Base-by-base conservation (phyloP, 371 early-diverging fungal species). In the Sporodiniella umbellata region DNA sequence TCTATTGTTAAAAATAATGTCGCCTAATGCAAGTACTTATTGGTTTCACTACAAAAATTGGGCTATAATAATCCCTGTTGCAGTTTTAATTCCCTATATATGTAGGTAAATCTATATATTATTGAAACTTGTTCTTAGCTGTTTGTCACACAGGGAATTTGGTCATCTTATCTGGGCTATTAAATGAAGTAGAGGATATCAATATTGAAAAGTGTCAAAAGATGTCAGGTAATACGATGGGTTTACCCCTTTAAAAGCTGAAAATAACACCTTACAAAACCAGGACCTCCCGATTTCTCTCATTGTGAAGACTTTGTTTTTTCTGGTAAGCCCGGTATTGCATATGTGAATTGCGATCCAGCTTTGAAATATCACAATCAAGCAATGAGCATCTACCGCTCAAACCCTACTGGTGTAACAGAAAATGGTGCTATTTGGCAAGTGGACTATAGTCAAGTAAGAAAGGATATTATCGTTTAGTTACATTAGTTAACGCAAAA, bases 281-380 rank as follows among this genome's bases (percentile, higher is more conserved):
- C 12, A 70, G 71, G 64, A 7, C 58, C 71, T 15, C 21, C 4
- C 0, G 61, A 60, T 19, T 68, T 68, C 19, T 46, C 28, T 12
- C 38, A 56, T 17, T 75, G 75, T 40, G 75, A 75, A 42, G 69
- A 75, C 26, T 35, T 57, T 4, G 40, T 62, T 4, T 31, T 60
- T 2, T 55, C 56, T 5, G 38, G 51, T 14, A 51, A 60, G 28
- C 22, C 51, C 12, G 72, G 67, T 0, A 37, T 71, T 25, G 60
- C 52, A n/a, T 71, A 66, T 42, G 33, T 48, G 8, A 37, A 48
- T 14, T 75, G 75, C 40, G 72, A 75, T 48, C 64, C 75, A 35
- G 53, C 48, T 11, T 42, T 66, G 10, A 42, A 43, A 19, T 33
- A 51, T 23, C 43, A 33, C 18, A 75, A 75, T 42, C 48, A 49